Percentiles rank a stretch among this genome's conserved stretches.
phyloP scores from a whole-genome alignment of 306 rosid genomes.

The Hylodesmum podocarpum region DNA sequence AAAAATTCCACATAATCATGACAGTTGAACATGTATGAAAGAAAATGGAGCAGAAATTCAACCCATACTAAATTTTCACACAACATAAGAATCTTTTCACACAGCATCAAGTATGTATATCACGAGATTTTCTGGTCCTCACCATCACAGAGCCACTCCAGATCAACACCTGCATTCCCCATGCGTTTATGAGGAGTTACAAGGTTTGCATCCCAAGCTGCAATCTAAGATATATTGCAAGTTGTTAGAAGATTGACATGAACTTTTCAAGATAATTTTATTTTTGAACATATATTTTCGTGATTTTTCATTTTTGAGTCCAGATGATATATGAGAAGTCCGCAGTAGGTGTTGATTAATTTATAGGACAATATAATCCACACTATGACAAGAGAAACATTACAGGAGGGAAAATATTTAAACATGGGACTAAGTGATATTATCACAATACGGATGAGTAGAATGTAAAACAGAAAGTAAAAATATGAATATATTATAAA shows the following conservation, averaged over 20 bases:
- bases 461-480: background rate
- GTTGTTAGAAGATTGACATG: conserved; percentile 30
- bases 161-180: conserved; percentile 79
- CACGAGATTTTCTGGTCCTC: conserved; percentile 32
- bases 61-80: background rate
- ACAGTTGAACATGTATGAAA: background rate
- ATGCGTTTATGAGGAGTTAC: conserved; percentile 96
- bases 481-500: background rate
- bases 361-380: background rate
- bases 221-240: conserved; percentile 57
- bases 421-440: background rate
- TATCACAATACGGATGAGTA: background rate
- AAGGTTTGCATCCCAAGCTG: conserved; percentile 99
- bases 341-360: background rate
- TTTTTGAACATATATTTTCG: background rate
- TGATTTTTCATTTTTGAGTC: background rate
- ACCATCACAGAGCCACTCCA: conserved; percentile 89
- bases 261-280: conserved; percentile 16
- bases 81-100: conserved; percentile 22
- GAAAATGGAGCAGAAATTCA: conserved; percentile 22
- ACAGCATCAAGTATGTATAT: conserved; percentile 21
- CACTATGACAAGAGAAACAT: background rate
- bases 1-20: background rate
- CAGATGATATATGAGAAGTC: background rate
- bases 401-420: background rate